These are phyloP conservation scores for Syzygium aqueum DNA, from an alignment of 345 rosid species.

Conservation along the genomic window DNA sequence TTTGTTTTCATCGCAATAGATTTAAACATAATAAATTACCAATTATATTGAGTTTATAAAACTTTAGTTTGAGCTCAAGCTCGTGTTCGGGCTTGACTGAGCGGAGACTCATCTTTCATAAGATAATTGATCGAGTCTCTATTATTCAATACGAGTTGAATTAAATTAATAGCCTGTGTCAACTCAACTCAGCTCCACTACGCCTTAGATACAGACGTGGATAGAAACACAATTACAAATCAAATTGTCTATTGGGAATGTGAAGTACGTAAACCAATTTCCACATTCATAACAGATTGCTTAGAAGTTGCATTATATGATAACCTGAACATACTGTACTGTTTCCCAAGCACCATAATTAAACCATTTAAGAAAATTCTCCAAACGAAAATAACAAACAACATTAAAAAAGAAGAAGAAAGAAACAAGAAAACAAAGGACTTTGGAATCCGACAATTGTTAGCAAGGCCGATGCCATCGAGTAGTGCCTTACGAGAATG, in stretches of 20 bases:
- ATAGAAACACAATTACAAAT: neutral
- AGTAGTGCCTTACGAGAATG: constrained; percentile 88
- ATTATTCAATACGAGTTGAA: too few relatives aligned
- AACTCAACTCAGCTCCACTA: neutral
- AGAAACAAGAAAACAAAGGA: neutral
- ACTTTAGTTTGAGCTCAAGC: neutral
- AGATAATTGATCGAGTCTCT: neutral
- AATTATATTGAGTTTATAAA: neutral
- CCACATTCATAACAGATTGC: neutral
- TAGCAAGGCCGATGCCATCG: constrained; percentile 85
- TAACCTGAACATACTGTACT: neutral
- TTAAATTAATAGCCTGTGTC: neutral
- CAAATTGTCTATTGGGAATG: neutral
- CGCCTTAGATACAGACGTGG: neutral
- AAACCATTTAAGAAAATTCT: too few relatives aligned
- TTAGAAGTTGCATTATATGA: neutral
- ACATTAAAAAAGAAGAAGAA: too few relatives aligned
- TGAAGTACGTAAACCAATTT: neutral
- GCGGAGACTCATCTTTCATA: neutral
- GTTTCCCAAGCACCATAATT: too few relatives aligned
- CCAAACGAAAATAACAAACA: constrained; percentile 19
- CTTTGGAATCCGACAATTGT: constrained; percentile 89
- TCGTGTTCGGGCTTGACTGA: neutral
- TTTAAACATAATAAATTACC: neutral
- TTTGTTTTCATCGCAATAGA: neutral